These are phyloP conservation scores for Ulvella scutata DNA, from an alignment of 139 green algal species.

Conservation along the genomic window DNA sequence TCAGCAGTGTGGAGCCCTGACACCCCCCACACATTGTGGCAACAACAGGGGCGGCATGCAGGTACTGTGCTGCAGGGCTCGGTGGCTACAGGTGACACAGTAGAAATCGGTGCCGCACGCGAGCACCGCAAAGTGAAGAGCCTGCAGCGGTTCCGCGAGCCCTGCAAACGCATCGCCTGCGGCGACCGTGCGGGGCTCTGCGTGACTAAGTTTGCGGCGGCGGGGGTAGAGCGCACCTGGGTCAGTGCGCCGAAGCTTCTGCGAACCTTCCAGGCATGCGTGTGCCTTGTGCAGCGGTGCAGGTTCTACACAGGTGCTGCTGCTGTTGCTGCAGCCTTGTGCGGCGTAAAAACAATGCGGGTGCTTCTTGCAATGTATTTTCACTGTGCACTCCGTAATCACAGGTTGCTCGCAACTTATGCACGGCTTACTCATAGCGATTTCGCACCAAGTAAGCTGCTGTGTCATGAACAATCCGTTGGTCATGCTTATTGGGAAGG, in stretches of 20 bases:
- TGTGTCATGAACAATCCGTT: too few relatives aligned
- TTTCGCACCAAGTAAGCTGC: too few relatives aligned
- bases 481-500: too few relatives aligned
- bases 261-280: background rate
- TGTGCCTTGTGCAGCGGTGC: background rate
- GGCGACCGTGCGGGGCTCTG: conserved; percentile 78
- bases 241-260: conserved; percentile 39
- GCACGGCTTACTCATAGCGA: too few relatives aligned
- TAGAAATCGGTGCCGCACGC: conserved; percentile 75
- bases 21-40: too few relatives aligned
- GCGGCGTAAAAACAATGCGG: background rate
- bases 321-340: background rate
- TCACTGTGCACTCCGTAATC: background rate
- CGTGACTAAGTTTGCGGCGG: conserved; percentile 72
- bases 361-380: background rate
- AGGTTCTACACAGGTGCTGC: background rate
- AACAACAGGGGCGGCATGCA: too few relatives aligned
- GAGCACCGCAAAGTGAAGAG: conserved; percentile 49
- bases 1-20: too few relatives aligned
- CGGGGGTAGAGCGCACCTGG: conserved; percentile 64
- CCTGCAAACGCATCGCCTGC: conserved; percentile 1
- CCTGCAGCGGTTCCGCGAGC: conserved; percentile 79
- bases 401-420: too few relatives aligned
- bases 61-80: conserved; percentile 52
- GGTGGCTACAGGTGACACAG: conserved; percentile 38